Conservation (phyloP, 2,329 filamentous ascomycete species). For the Calonectria pauciramosa region DNA sequence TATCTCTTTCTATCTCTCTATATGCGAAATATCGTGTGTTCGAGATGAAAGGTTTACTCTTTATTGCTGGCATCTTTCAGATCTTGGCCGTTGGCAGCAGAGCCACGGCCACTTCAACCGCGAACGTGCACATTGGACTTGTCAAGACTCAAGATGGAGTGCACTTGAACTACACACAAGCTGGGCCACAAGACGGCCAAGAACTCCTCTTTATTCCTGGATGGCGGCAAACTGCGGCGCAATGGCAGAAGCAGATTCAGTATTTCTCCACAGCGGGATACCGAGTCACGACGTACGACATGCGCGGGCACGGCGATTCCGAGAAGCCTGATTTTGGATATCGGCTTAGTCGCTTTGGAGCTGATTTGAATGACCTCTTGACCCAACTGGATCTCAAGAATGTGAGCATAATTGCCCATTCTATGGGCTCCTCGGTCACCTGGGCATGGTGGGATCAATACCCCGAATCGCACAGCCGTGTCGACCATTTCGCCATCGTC, state of each 20-base stretch:
- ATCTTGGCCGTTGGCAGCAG: neutral
- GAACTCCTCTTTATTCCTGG: slow-evolving; percentile 49
- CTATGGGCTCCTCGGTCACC: slow-evolving; percentile 50
- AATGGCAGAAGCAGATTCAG: slow-evolving; percentile 49
- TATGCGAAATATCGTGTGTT: neutral
- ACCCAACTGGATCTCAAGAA: slow-evolving; percentile 45
- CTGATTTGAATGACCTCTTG: neutral
- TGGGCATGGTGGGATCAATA: slow-evolving; percentile 52
- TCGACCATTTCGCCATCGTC: slow-evolving; percentile 39
- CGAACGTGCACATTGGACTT: neutral
- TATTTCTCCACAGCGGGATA: slow-evolving; percentile 41
- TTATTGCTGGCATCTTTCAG: neutral
- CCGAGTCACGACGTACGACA: neutral
- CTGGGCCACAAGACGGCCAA: slow-evolving; percentile 29
- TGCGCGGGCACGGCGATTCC: neutral
- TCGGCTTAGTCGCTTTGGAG: neutral
- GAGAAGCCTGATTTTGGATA: neutral
- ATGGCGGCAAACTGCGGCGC: slow-evolving; percentile 49
- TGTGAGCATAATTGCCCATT: slow-evolving; percentile 51
- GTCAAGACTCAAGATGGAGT: neutral
- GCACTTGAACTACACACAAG: neutral
- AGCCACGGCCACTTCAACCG: neutral
- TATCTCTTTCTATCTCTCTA: neutral
- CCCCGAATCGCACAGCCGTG: slow-evolving; percentile 36
- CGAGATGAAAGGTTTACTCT: neutral